Base-by-base conservation (phyloP, 768 basidiomycete genomes). In the Amanita muscaria region DNA sequence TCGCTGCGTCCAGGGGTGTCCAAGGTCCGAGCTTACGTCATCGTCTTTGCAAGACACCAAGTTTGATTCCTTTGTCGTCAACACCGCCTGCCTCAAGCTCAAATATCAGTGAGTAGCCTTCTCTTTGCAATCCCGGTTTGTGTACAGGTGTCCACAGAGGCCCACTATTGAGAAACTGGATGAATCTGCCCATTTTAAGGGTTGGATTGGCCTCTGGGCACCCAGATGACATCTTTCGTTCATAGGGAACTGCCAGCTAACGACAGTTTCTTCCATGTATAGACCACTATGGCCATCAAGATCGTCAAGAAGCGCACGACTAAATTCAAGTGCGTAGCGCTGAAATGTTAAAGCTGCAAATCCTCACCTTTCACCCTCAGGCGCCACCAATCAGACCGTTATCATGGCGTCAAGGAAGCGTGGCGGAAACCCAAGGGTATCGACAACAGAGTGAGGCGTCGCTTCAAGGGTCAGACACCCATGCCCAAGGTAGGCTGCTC, bases 401-500 rank as follows among this genome's bases (percentile, higher is more conserved):
- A 96, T 75, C 80, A 88, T 65, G 72, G 85, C 54, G 92, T 98
- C 56, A 94, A 94, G 78, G 92, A 96, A 74, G 75, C 88, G 75
- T 99, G 96, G 96, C 79, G 96, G 66, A 99, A 99, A 76, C 96
- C 96, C 56, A 99, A 98, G 82, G 96, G 94, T 89, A 98, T 97
- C 58, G 94, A 98, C 66, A 98, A 98, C 82, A 82, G 93, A 60
- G 93, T 96, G 58, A 76, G 91, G 64, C 80, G 88, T 56, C 82
- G 88, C 59, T 91, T 90, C 76, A 96, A 91, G 76, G 94, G 94
- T 44, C 91, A 94, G 66, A 76, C 79, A 47, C 76, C 91, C 53
- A 97, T 98, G 94, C 93, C 93, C 62, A 93, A 91, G 77, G 91
- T 91, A 55, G 56, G 75, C 58, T 35, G 39, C 36, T 33, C 6